phyloP scores from a whole-genome alignment of 2,329 filamentous ascomycete species.

The Ustilaginoidea virens region DNA sequence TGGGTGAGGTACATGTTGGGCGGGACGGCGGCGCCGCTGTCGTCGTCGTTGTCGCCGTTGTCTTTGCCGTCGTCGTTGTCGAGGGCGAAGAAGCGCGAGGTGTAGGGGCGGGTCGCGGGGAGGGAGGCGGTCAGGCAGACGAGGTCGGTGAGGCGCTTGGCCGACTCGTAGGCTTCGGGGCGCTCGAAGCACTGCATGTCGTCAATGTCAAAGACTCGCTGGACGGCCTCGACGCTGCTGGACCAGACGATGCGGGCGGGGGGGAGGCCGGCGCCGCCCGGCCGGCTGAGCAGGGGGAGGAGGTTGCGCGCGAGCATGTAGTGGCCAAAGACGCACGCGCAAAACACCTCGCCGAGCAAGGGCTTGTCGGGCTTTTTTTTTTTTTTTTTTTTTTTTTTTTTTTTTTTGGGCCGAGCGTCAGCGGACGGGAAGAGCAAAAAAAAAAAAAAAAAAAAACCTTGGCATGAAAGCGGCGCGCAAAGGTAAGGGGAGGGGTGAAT shows the following conservation, averaged over 20 bases:
- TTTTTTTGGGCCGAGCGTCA: too few species aligned
- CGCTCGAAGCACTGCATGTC: constrained; percentile 64
- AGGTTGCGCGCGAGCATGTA: constrained; percentile 77
- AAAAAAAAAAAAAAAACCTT: too few species aligned
- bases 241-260: constrained; percentile 72
- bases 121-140: constrained; percentile 59
- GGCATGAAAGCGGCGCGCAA: too few species aligned
- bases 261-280: constrained; percentile 20
- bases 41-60: constrained; percentile 8
- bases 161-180: constrained; percentile 60
- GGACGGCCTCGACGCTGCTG: constrained; percentile 58
- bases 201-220: constrained; percentile 37
- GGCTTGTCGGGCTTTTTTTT: constrained; percentile 34
- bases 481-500: constrained; percentile 2
- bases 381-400: too few species aligned
- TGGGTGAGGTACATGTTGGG: constrained; percentile 68
- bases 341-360: constrained; percentile 66
- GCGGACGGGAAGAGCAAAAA: background rate
- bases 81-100: constrained; percentile 37
- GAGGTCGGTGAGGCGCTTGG: constrained; percentile 76
- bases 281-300: constrained; percentile 51
- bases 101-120: constrained; percentile 43
- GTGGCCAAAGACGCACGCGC: constrained; percentile 88
- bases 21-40: constrained; percentile 6
- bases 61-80: constrained; percentile 8